Base-by-base conservation (phyloP, 2,329 filamentous ascomycete species). In the Penicillium vulpinum region DNA sequence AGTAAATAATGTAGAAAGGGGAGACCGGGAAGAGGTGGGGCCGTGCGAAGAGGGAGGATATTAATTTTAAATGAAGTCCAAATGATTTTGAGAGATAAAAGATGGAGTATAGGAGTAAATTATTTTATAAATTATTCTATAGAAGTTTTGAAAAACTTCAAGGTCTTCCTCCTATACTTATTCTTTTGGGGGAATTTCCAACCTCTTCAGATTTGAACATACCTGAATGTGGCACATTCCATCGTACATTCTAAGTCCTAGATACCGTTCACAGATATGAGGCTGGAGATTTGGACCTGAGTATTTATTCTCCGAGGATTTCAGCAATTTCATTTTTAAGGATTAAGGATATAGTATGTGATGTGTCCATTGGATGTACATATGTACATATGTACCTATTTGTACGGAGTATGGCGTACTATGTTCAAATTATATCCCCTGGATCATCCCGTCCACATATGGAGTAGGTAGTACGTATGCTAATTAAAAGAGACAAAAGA, bases 181-280 rank as follows among this genome's bases (percentile, higher is more conserved):
- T 65, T 64, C 44, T 38, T 56, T 28, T 4, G 35, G 13, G 36
- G 28, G 24, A 29, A 13, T 38, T 33, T 53, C 63, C 63, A 63
- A 61, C 64, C 63, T 62, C 64, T 40, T 50, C 51, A 57, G 39
- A 43, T 54, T 43, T 36, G 58, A 54, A 40, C 63, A 67, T 62
- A 51, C 38, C 39, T 26, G 46, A 50, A 54, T 54, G 60, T 63
- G 63, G 64, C 54, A 66, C 63, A 63, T 64, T 61, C 60, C 33
- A 33, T 31, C 11, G n/a, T 52, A 60, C 64, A 67, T 67, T 67
- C 64, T 63, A 61, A 62, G 64, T 58, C 15, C 24, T 35, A 24
- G 22, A 22, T n/a, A 21, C 22, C 26, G 13, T 26, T 21, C 31
- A 24, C 18, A 13, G 21, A 33, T 35, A 24, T 35, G 59, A 63